These are phyloP conservation scores for Syzygium oleosum DNA, from an alignment of 345 rosid genomes.

Conservation along the genomic window DNA sequence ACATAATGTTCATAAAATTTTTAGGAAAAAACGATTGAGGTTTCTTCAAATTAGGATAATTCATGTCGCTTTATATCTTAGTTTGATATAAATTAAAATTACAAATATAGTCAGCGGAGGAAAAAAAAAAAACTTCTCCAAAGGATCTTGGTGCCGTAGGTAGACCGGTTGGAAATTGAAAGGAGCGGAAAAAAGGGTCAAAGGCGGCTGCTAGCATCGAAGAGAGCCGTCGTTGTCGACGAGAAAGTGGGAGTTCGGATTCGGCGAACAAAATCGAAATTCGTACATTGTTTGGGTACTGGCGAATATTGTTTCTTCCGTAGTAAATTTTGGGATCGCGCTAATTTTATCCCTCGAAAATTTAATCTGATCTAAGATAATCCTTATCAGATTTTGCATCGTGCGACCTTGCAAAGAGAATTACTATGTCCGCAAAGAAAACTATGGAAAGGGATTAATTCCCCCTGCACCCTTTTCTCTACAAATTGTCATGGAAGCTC, in stretches of 20 bases:
- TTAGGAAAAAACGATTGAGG: not conserved
- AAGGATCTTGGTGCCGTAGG: not conserved
- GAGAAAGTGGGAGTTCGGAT: not conserved
- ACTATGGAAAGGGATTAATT: too few relatives aligned
- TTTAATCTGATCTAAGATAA: not conserved
- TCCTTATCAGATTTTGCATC: too few relatives aligned
- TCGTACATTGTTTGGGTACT: not conserved
- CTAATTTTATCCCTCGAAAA: not conserved
- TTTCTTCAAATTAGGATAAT: not conserved
- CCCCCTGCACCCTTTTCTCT: too few relatives aligned
- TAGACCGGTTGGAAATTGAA: not conserved
- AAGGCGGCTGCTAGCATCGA: not conserved
- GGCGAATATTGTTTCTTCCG: not conserved
- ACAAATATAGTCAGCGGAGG: accelerated
- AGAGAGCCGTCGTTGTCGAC: not conserved
- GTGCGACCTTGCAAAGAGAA: too few relatives aligned
- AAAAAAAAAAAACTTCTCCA: not conserved
- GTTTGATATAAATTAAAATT: not conserved
- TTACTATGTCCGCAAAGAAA: too few relatives aligned
- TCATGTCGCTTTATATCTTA: not conserved
- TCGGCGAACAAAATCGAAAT: not conserved
- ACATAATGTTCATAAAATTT: not conserved
- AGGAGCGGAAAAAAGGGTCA: not conserved
- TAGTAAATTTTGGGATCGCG: not conserved
- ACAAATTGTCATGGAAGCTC: too few relatives aligned